Conservation (phyloP, 139 green algal species). For the Chlorella sp. region DNA sequence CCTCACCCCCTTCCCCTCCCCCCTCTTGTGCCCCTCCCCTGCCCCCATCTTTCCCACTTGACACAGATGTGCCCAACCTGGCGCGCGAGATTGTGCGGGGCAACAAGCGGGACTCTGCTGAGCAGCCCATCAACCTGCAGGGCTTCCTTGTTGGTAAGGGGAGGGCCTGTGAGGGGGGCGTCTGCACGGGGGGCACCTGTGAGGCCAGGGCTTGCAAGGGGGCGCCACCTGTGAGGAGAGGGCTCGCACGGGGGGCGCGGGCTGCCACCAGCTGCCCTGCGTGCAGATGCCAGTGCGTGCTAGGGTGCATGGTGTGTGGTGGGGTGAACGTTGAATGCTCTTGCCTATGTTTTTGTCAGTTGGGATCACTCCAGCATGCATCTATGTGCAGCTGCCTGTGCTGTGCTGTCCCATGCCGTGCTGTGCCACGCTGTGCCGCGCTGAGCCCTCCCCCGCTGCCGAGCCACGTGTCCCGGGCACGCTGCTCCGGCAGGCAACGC, state of each 20-base stretch:
- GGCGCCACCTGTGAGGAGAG: no score
- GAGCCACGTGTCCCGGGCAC: not conserved
- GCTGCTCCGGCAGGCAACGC: conserved; percentile 78
- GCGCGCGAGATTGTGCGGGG: conserved; percentile 65
- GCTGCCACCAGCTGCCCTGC: no score
- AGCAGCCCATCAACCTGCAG: conserved; percentile 66
- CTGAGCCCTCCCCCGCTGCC: not conserved
- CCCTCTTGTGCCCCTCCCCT: conserved; percentile 50
- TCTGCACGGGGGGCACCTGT: no score
- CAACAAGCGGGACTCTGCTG: conserved; percentile 38
- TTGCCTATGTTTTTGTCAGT: not conserved
- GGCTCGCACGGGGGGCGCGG: no score
- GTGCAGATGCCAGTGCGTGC: no score
- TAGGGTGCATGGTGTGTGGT: no score
- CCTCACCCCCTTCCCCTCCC: conserved; percentile 50
- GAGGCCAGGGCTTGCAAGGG: no score
- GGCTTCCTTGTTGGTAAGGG: conserved; percentile 78
- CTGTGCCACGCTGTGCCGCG: not conserved
- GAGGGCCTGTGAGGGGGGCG: no score
- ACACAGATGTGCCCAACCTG: conserved; percentile 53
- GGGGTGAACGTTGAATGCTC: not conserved
- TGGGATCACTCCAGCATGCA: not conserved
- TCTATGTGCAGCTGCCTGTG: not conserved
- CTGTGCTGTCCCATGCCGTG: not conserved
- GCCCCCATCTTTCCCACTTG: no score